Evolutionary conservation across 495 filamentous ascomycete species (phyloP).

Genomic region (Annulohypoxylon nitens): DNA sequence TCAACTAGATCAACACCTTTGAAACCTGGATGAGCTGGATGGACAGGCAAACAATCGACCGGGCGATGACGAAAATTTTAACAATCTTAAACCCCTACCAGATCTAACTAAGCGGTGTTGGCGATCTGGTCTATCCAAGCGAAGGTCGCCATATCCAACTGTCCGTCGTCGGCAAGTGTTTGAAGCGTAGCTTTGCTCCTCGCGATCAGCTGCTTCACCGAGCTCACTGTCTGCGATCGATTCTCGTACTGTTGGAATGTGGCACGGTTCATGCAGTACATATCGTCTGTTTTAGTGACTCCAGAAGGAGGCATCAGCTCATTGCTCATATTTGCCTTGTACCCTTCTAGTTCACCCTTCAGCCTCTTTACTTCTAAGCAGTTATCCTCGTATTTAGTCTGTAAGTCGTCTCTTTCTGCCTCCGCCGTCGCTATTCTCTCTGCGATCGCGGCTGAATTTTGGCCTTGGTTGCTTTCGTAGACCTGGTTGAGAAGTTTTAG

Average conservation of each 20-base stretch:
- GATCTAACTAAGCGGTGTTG: conserved; percentile 4
- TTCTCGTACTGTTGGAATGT: conserved; percentile 8
- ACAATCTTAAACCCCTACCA: neutral
- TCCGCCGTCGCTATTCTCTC: conserved; percentile 22
- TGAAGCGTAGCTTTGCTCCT: conserved; percentile 56
- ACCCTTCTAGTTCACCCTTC: neutral
- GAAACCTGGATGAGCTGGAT: neutral
- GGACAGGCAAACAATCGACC: neutral
- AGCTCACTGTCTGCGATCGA: conserved; percentile 11
- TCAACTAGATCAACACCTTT: neutral
- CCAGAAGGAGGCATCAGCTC: neutral
- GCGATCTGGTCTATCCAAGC: conserved; percentile 24
- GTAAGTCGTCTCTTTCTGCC: conserved; percentile 18
- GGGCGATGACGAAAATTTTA: neutral
- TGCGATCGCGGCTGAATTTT: conserved; percentile 1
- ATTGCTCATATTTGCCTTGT: conserved; percentile 2
- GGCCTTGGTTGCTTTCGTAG: conserved; percentile 40
- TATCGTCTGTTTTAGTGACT: neutral
- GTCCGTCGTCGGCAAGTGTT: conserved; percentile 53
- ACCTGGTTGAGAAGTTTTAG: conserved; percentile 42
- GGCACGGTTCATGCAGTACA: neutral
- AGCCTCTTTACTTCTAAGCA: conserved; percentile 11
- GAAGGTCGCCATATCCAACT: conserved; percentile 13
- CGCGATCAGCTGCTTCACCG: conserved; percentile 20
- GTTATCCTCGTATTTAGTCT: conserved; percentile 13